Evolutionary conservation across 2,329 filamentous ascomycete genomes (phyloP).

Genomic region (Paecilomyces sp.): DNA sequence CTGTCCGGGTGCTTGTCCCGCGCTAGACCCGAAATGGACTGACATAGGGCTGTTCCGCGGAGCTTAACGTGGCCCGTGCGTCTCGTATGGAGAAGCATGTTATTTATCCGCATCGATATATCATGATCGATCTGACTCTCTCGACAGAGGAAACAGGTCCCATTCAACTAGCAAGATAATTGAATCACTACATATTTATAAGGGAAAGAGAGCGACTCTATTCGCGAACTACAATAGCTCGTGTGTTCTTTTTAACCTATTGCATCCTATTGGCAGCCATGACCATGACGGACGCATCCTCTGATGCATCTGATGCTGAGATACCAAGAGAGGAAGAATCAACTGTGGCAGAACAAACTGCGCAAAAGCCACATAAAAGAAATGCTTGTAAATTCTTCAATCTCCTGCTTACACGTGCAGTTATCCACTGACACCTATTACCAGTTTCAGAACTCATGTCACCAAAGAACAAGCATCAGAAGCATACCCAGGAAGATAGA

Average conservation of each 20-base stretch:
- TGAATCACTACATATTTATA: not conserved
- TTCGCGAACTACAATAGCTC: not conserved
- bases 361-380: slow-evolving; percentile 21
- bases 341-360: not conserved
- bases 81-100: not conserved
- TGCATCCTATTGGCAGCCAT: slow-evolving; percentile 2
- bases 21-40: not conserved
- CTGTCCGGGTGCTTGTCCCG: not conserved
- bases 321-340: slow-evolving; percentile 1
- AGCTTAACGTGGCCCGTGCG: not conserved
- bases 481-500: slow-evolving; percentile 11
- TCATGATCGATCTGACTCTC: not conserved
- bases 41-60: not conserved
- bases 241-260: not conserved
- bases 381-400: slow-evolving; percentile 25
- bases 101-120: not conserved
- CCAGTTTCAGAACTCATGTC: slow-evolving; percentile 51
- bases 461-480: slow-evolving; percentile 37
- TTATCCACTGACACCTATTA: not conserved
- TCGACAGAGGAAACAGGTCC: too few species aligned
- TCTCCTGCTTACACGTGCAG: not conserved
- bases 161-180: not conserved
- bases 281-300: slow-evolving; percentile 14
- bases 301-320: slow-evolving; percentile 6
- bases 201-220: not conserved